A percentile compares a stretch with the other conserved stretches of the same genome.
Evolutionary conservation across 2,329 filamentous ascomycete genomes (phyloP).

Genomic region (Pseudogymnoascus sp.): DNA sequence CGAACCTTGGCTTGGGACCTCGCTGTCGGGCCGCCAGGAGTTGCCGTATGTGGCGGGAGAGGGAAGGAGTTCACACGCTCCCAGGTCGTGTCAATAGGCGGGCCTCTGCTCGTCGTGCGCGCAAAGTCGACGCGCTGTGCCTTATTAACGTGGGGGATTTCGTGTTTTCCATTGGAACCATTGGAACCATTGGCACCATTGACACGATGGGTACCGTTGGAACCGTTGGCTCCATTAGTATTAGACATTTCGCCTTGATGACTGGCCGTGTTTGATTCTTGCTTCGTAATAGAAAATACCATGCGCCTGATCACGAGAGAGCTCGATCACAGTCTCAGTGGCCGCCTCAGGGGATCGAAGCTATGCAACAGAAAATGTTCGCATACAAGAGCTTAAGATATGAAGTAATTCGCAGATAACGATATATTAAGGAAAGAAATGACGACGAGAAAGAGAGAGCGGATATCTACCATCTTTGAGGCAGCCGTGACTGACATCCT

Average conservation of each 20-base stretch:
- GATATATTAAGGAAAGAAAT: neutral
- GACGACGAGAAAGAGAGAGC: neutral
- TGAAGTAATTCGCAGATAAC: neutral
- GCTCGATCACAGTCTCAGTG: neutral
- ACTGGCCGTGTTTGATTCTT: neutral
- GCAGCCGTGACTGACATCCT: neutral
- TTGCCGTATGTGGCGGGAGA: conserved; percentile 8
- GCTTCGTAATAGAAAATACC: neutral
- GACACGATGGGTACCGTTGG: neutral
- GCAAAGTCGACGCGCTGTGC: conserved; percentile 17
- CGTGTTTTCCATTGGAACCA: neutral
- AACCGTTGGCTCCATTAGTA: neutral
- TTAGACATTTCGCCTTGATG: neutral
- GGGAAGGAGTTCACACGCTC: neutral
- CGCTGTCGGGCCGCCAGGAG: conserved; percentile 19
- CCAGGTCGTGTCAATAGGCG: neutral
- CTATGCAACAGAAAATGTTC: neutral
- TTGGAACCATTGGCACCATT: neutral
- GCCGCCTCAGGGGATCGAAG: neutral
- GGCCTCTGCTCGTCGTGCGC: conserved; percentile 1
- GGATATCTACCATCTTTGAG: neutral
- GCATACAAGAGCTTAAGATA: neutral
- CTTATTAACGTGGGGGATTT: neutral
- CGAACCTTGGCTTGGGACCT: conserved; percentile 22
- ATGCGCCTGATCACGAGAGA: neutral